Evolutionary conservation across 2,329 filamentous ascomycete species (phyloP), one percentile per base, ranked within the genome.

Genomic region (Sclerotinia spermophila): DNA sequence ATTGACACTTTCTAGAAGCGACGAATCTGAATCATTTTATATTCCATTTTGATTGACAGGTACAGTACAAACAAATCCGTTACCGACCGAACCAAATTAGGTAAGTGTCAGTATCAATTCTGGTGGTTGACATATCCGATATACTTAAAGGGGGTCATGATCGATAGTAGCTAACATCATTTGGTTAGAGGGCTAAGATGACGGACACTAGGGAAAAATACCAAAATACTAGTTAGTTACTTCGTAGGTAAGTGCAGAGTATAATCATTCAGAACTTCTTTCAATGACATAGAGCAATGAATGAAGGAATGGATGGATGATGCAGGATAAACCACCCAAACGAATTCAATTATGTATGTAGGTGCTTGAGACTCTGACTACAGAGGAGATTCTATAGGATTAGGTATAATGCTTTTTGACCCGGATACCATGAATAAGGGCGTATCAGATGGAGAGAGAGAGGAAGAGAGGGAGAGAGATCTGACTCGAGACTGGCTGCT

Each of bases 1-100:
- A 33, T 66, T 66, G 48, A 53, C 17, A 19, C 51, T 56, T 67
- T 56, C 64, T 44, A 56, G 64, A 58, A 58, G 48, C n/a, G n/a
- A 67, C 48, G 35, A 42, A 55, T 56, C 35, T 58, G 64, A 67
- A 58, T 67, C 64, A 42, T 30, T 24, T 30, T 21, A 17, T 42
- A 27, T 55, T n/a, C 30, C 45, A 44, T 48, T 48, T 33, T 3
- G 55, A 53, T 53, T 53, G 48, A 53, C 48, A 53, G 48, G 48
- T 53, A 53, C 48, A 53, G 48, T 53, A 53, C 48, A 53, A 53
- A 53, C 13, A n/a, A 53, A 53, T 53, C 48, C 48, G 48, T 53
- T 27, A 17, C 27, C 48, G n/a, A 53, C 48, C 24, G n/a, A 27
- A 3, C 48, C n/a, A 27, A n/a, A 53, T 53, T 8, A 53, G 48